Evolutionary conservation across 805 yeast species (phyloP), one percentile per base, ranked within the genome.

Genomic region (Ogataea siamensis): DNA sequence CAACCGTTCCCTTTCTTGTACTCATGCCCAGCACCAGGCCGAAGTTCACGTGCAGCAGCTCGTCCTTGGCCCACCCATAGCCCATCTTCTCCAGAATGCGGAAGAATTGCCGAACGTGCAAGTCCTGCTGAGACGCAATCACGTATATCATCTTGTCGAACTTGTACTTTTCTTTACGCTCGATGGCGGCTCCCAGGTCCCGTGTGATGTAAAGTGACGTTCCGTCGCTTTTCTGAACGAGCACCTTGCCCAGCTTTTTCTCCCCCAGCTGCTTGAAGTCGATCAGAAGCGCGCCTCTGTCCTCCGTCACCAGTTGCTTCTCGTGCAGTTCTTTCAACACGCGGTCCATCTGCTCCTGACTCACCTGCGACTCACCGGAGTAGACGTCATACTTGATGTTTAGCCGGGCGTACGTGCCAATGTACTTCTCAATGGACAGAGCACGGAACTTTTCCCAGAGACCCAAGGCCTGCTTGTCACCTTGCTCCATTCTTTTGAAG

Each of bases 21-120:
- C 95, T 84, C 99, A 93, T 93, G 54, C 99, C 99, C 58, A 78
- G 84, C 34, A 93, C 99, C 95, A 93, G 84, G 64, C 99, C 99
- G 54, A 89, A 93, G 67, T 84, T 91, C 53, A 93, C 76, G 64
- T 91, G 98, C 55, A 73, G 74, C 53, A 91, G 70, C 40, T 53
- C 50, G 29, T 51, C 57, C 42, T 73, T 74, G 34, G 95, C 89
- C 96, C 96, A 93, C 46, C 78, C 82, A 62, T 73, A 78, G 31
- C 87, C 96, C 83, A 91, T 76, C 66, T 86, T 86, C 55, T 89
- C 89, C 59, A 93, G 71, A 50, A 88, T 87, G 67, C 88, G 95
- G 65, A 93, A 91, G 62, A 93, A 86, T 68, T 93, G 99, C 39
- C 89, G 89, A 48, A 77, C 71, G 61, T 93, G 97, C 54, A 93